Evolutionary conservation across 441 rosid genomes (phyloP), one percentile per base, ranked within the genome.

Genomic region (Euphorbia schlechtendalii): DNA sequence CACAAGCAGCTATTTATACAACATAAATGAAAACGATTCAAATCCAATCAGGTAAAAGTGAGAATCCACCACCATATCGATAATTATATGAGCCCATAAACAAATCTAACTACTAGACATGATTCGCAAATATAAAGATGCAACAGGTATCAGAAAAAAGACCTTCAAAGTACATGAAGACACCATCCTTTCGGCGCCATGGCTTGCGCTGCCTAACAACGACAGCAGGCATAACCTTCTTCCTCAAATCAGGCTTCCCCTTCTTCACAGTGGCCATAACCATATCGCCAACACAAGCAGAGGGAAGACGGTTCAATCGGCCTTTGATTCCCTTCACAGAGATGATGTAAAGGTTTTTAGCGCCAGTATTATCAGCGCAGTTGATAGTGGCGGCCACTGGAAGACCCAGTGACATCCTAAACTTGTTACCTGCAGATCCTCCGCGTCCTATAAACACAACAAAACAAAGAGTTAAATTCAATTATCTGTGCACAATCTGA

Each of bases 301-400:
- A 88, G 0, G 92, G 94, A 43, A 85, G 70, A 0, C 93, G 68
- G 76, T 84, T 86, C 53, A 89, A 75, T 4, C 89, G 84, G 4
- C 95, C 96, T 67, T 89, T 89, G 77, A 89, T 86, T 2, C 96
- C 92, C 66, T 89, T 86, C 45, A 89, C 95, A 0, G 95, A 89
- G 4, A 89, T 85, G 64, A 87, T 85, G 83, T 92, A 89, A 3
- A 89, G 87, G 65, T 74, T 89, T 86, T 92, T 92, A 0, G 96
- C 96, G 3, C 98, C 98, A 0, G 96, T 92, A 77, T 89, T 92
- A 8, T 89, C 98, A 0, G 98, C 96, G 52, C 96, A 92, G 83
- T 92, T 92, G 64, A 92, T 93, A 0, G 96, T 92, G 5, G 96
- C 98, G 12, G 96, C 98, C 74, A 92, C 98, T 14, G 98, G 95